Evolutionary conservation across 345 rosid species (phyloP).

Genomic region (Hibiscus mutabilis): DNA sequence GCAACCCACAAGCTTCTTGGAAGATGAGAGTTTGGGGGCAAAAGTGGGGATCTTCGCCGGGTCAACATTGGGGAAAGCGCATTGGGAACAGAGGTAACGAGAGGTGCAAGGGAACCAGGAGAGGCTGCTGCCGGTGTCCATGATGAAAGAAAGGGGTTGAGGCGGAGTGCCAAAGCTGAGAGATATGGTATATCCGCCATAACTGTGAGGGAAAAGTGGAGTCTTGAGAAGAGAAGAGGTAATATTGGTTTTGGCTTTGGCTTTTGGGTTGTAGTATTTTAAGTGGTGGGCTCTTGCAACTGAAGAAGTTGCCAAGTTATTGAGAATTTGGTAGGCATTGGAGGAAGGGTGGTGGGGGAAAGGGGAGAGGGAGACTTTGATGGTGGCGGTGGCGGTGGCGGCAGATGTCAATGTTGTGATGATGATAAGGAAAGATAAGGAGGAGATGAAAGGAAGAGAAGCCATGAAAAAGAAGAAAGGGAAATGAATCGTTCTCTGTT

Average conservation of each 20-base stretch:
- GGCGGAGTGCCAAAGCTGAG: constrained; percentile 84
- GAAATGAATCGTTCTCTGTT: not conserved
- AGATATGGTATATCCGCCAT: constrained; percentile 70
- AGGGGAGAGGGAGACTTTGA: not conserved
- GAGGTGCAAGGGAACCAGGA: constrained; percentile 92
- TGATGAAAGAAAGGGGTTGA: constrained; percentile 41
- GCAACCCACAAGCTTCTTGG: constrained; percentile 57
- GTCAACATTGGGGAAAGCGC: constrained; percentile 41
- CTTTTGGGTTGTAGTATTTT: not conserved
- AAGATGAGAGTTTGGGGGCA: constrained; percentile 51
- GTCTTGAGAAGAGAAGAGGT: constrained; percentile 26
- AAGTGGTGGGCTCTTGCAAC: not conserved
- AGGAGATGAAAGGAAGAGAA: not conserved
- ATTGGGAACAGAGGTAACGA: constrained; percentile 45
- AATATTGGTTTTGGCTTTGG: not conserved
- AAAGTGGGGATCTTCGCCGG: constrained; percentile 33
- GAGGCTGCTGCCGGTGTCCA: constrained; percentile 86
- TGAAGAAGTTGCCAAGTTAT: constrained; percentile 1
- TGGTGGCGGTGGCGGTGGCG: constrained; percentile 4
- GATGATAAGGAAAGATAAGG: not conserved
- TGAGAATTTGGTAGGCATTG: not conserved
- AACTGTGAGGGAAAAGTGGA: constrained; percentile 56
- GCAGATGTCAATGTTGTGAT: not conserved
- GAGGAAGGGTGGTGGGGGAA: not conserved
- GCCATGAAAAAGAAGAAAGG: not conserved